These are phyloP conservation scores for Telopea speciosissima DNA, from an alignment of 177 flowering plant genomes.

Conservation along the genomic window DNA sequence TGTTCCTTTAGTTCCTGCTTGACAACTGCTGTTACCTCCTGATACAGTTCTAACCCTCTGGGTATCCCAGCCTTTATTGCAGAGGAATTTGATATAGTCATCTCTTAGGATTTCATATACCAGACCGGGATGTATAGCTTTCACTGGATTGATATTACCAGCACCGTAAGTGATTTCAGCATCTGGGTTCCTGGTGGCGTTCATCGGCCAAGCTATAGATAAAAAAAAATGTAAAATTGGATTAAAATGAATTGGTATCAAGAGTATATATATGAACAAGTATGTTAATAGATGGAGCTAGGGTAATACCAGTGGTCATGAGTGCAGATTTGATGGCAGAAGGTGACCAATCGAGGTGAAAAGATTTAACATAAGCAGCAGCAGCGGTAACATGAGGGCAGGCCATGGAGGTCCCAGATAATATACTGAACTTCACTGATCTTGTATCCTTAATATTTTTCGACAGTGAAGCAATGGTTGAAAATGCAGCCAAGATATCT, in stretches of 20 bases:
- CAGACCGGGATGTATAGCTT: slow-evolving; percentile 33
- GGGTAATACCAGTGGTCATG: slow-evolving; percentile 13
- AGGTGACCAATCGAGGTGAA: slow-evolving; percentile 7
- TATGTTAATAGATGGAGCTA: no score
- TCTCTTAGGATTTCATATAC: slow-evolving; percentile 20
- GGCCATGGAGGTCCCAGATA: slow-evolving; percentile 48
- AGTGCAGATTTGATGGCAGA: slow-evolving; percentile 13
- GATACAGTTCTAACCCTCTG: background rate
- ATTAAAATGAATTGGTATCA: no score
- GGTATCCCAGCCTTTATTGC: slow-evolving; percentile 9
- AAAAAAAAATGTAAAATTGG: background rate
- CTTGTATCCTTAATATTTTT: background rate
- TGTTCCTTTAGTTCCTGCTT: background rate
- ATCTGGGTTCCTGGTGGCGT: slow-evolving; percentile 1
- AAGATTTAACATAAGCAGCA: slow-evolving; percentile 18
- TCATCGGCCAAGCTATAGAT: slow-evolving; percentile 22
- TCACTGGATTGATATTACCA: slow-evolving; percentile 29
- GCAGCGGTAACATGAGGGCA: slow-evolving; percentile 41
- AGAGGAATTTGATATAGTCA: slow-evolving; percentile 26
- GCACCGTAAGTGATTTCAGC: slow-evolving; percentile 29
- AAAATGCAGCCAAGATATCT: slow-evolving; percentile 16
- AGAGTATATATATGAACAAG: no score
- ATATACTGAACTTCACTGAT: slow-evolving; percentile 14
- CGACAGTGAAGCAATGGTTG: slow-evolving; percentile 4
- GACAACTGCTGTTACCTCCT: slow-evolving; percentile 25